Percentiles rank a stretch among this genome's conserved stretches.
These are phyloP conservation scores for Punica granatum DNA, from an alignment of 345 rosid genomes.

Conservation along the genomic window DNA sequence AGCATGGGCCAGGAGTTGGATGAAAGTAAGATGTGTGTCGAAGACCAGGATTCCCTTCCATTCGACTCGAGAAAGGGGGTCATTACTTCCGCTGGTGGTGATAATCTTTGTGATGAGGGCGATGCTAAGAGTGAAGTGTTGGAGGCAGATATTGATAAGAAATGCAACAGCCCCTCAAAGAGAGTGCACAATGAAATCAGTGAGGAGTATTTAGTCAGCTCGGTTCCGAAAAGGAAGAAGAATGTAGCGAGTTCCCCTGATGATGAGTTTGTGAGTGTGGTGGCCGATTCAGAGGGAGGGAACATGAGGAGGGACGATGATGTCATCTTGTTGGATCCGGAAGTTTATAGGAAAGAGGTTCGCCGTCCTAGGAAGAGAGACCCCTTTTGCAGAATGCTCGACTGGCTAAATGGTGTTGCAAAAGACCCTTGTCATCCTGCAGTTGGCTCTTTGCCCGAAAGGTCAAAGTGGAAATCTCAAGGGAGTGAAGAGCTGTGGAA, in stretches of 20 bases:
- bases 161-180: constrained; percentile 8
- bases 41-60: constrained; percentile 20
- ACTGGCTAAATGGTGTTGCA: constrained; percentile 57
- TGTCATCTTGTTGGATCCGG: constrained; percentile 7
- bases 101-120: constrained; percentile 13
- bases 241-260: constrained; percentile 8
- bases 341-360: constrained; percentile 7
- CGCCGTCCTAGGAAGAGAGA: constrained; percentile 37
- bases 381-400: constrained; percentile 32
- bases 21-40: constrained; percentile 21
- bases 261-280: constrained; percentile 11
- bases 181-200: constrained; percentile 2
- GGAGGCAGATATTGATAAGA: constrained; percentile 11
- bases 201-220: constrained; percentile 6
- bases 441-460: constrained; percentile 50
- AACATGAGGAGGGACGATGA: constrained; percentile 1
- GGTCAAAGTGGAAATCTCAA: constrained; percentile 55
- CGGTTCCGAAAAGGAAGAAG: constrained; percentile 13
- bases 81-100: constrained; percentile 15
- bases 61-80: constrained; percentile 14
- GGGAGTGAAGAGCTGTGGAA: constrained; percentile 64
- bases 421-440: constrained; percentile 50
- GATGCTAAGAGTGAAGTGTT: constrained; percentile 18
- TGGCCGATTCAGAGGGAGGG: constrained; percentile 11
- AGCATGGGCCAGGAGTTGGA: constrained; percentile 14